Base-by-base conservation (phyloP, 202 grass and related monocot species). In the Cymbopogon flexuosus region DNA sequence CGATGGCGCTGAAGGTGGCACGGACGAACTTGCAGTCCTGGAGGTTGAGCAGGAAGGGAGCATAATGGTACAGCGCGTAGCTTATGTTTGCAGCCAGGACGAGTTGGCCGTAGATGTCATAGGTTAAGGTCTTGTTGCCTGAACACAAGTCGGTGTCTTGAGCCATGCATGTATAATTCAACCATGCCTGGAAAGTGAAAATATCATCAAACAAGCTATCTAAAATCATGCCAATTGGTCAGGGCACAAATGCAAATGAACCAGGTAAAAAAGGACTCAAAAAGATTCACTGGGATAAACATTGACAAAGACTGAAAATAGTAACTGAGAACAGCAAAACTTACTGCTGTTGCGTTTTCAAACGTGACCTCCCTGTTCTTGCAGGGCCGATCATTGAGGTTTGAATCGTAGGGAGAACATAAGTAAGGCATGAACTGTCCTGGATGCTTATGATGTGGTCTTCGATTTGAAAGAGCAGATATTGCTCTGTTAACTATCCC, bases 21-120 rank as follows among this genome's bases (percentile, higher is more conserved):
- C 90, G 90, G 12, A 98, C 95, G 8, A 98, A 98, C 83, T 91
- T 93, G 92, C 95, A 94, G 78, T 98, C 88, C 83, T 94, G 92
- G 56, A 98, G 85, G 40, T 86, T 94, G 46, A 94, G 92, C 52
- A 98, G 82, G 5, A 94, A 69, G 0, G 95, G 95, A 0, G 86
- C 80, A 15, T 94, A 94, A 35, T 93, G 88, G 73, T 89, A 90
- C 37, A 94, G 88, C 2, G 95, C 95, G 15, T 98, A 98, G 88
- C 92, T 93, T 39, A 84, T 90, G 24, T 98, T 98, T 36, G 88
- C 90, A 10, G 92, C 92, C 33, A 88, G 43, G 29, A 85, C 79
- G 6, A 98, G 73, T 81, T 98, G 90, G 24, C 73, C 13, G 22
- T 91, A 95, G 33, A 91, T 83, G 42, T 88, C 85, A 0, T 83